Percentiles rank a stretch among this genome's conserved stretches.
Conservation (phyloP, 257 asterid species). For the Nicotiana undulata region DNA sequence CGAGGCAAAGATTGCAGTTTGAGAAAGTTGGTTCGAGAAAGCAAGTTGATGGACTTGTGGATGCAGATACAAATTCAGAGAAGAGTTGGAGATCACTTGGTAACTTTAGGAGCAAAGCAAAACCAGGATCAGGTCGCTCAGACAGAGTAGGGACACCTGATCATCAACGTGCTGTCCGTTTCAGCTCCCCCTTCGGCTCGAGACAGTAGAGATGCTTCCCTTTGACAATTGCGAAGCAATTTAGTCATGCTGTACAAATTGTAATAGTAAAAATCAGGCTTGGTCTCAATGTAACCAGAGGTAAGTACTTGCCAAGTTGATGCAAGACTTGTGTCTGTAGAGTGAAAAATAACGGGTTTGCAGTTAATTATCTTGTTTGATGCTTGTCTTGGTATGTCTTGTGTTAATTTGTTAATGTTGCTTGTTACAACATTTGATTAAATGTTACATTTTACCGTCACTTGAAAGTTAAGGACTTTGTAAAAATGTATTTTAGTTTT, state of each 20-base stretch:
- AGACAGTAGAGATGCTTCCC: slow-evolving; percentile 20
- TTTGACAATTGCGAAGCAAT: background rate
- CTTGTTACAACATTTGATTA: background rate
- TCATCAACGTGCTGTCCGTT: slow-evolving; percentile 12
- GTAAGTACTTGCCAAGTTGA: background rate
- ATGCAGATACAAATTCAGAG: slow-evolving; percentile 53
- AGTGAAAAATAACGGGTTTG: slow-evolving; percentile 16
- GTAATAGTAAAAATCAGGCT: background rate
- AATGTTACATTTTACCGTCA: background rate
- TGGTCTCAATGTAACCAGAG: background rate
- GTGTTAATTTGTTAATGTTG: slow-evolving; percentile 9
- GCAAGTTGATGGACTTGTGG: slow-evolving; percentile 35
- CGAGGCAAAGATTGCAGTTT: slow-evolving; percentile 69
- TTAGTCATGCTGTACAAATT: background rate
- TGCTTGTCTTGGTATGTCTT: slow-evolving; percentile 6
- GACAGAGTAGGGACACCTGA: slow-evolving; percentile 25
- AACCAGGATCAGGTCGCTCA: slow-evolving; percentile 18
- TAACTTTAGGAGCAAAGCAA: slow-evolving; percentile 23
- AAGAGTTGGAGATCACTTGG: slow-evolving; percentile 33
- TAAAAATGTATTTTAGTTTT: background rate
- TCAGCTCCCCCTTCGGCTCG: slow-evolving; percentile 17
- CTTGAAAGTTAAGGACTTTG: background rate
- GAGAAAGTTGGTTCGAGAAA: slow-evolving; percentile 38
- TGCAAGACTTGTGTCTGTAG: slow-evolving; percentile 7
- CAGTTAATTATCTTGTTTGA: slow-evolving; percentile 8